A percentile compares a stretch with the other conserved stretches of the same genome.
These are phyloP conservation scores for Trametes sanguinea DNA, from an alignment of 768 basidiomycete species.

Conservation along the genomic window DNA sequence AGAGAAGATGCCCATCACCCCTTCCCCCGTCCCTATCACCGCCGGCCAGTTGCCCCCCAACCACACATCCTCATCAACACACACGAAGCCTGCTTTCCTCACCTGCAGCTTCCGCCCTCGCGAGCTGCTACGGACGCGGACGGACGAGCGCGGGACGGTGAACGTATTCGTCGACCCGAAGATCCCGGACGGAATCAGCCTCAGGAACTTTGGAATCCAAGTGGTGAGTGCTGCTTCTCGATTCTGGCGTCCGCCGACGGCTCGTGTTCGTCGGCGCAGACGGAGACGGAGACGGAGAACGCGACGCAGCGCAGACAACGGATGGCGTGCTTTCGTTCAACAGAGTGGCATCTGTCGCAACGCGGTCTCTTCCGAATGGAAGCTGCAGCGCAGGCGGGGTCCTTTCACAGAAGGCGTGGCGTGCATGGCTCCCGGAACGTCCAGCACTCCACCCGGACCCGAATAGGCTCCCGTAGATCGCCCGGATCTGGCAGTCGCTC, in stretches of 20 bases:
- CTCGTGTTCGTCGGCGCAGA: not conserved
- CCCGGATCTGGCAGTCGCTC: conserved; percentile 6
- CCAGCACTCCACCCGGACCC: conserved; percentile 9
- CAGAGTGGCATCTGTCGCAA: not conserved
- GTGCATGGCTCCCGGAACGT: conserved; percentile 9
- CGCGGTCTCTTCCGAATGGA: conserved; percentile 5
- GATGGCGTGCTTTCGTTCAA: conserved; percentile 4
- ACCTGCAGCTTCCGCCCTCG: conserved; percentile 51
- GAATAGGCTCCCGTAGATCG: conserved; percentile 11
- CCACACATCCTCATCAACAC: conserved; percentile 16
- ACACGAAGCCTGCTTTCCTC: conserved; percentile 37
- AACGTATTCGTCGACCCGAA: conserved; percentile 60
- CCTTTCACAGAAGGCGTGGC: conserved; percentile 16
- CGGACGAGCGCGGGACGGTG: conserved; percentile 22
- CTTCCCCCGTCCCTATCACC: conserved; percentile 17
- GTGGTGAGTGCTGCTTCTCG: conserved; percentile 55
- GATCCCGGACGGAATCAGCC: conserved; percentile 80
- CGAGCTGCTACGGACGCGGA: conserved; percentile 37
- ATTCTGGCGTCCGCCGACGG: conserved; percentile 14
- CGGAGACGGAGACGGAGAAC: not conserved
- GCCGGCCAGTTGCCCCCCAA: conserved; percentile 19
- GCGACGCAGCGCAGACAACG: not conserved
- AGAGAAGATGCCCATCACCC: conserved; percentile 9
- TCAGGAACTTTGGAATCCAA: conserved; percentile 89
- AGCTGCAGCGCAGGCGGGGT: not conserved